Evolutionary conservation across 176 grass and related monocot species (phyloP).

Genomic region (Carex myosuroides): DNA sequence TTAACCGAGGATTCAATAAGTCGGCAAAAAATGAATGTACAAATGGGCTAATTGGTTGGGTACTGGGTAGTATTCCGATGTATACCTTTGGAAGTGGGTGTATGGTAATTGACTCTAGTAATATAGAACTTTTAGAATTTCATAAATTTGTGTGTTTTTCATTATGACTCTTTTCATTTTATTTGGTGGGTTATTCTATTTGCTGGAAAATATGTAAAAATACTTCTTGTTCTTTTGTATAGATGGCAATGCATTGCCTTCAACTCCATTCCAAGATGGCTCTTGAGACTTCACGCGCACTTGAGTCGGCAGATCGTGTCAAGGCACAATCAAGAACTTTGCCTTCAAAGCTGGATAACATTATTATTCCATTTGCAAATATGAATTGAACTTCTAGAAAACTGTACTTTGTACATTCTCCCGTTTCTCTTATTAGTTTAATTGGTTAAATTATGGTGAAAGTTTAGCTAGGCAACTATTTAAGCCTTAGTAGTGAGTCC

Average conservation of each 20-base stretch:
- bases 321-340: conserved; percentile 30
- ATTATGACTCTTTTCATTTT: neutral
- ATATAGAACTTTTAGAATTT: neutral
- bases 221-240: conserved; percentile 9
- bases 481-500: neutral
- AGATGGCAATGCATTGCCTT: conserved; percentile 95
- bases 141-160: neutral
- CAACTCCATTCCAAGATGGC: conserved; percentile 85
- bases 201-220: neutral
- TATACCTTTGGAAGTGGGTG: no score
- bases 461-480: neutral
- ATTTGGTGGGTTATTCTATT: neutral
- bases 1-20: neutral
- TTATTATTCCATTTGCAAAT: conserved; percentile 79
- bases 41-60: neutral
- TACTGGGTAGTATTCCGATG: no score
- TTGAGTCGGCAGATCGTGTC: conserved; percentile 47
- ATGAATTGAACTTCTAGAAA: conserved; percentile 32
- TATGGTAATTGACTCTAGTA: conserved; percentile 15
- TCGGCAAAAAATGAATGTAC: neutral
- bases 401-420: neutral
- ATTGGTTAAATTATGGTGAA: neutral
- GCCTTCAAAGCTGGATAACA: conserved; percentile 49
- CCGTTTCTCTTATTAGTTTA: neutral
- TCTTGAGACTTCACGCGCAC: conserved; percentile 69